These are phyloP conservation scores for Leishmania amazonensis DNA, from an alignment of 208 protist species.

Conservation along the genomic window DNA sequence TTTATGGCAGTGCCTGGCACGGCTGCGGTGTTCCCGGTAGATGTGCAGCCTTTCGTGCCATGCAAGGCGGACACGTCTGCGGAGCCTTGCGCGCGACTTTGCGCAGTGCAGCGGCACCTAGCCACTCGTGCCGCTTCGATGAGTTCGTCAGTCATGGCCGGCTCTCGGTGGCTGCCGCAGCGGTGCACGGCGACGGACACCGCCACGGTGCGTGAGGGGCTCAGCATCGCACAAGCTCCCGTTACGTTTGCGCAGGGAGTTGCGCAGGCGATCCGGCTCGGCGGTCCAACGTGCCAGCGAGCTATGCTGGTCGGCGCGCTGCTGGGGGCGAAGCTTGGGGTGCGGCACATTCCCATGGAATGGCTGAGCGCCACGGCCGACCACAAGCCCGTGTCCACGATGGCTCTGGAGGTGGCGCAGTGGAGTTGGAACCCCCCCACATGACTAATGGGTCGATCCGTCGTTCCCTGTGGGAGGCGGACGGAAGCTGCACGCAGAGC, in stretches of 20 bases:
- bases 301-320: constrained; percentile 84
- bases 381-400: constrained; percentile 59
- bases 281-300: constrained; percentile 52
- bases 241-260: constrained; percentile 63
- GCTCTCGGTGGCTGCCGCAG: constrained; percentile 22
- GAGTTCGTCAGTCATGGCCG: background rate
- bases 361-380: constrained; percentile 82
- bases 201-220: constrained; percentile 48
- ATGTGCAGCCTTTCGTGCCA: constrained; percentile 35
- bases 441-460: constrained; percentile 25
- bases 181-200: constrained; percentile 43
- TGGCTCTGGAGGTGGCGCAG: constrained; percentile 81
- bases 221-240: constrained; percentile 54
- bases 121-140: background rate
- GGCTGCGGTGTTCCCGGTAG: constrained; percentile 50
- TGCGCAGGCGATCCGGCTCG: constrained; percentile 51
- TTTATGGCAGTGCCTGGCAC: constrained; percentile 58
- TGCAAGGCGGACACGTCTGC: background rate
- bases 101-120: constrained; percentile 4
- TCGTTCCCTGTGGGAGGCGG: background rate
- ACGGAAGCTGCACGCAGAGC: background rate
- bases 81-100: background rate
- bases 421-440: constrained; percentile 87
- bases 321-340: constrained; percentile 69
- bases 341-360: constrained; percentile 58